Evolutionary conservation across 2,329 filamentous ascomycete genomes (phyloP).

Genomic region (Penicillium sp.): DNA sequence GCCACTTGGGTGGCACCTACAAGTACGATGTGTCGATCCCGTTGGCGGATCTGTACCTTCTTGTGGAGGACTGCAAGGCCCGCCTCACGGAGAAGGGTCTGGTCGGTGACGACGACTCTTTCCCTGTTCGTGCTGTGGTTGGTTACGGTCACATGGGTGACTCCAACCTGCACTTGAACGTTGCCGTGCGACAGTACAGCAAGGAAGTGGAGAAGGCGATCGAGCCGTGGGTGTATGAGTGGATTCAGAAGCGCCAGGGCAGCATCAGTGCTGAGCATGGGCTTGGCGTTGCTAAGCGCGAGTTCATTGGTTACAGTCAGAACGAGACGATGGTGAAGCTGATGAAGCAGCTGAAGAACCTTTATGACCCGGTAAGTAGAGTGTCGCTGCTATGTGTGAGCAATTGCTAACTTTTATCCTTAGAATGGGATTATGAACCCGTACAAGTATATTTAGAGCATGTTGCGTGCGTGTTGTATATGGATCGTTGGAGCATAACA

Average conservation of each 20-base stretch:
- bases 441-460: slow-evolving; percentile 81
- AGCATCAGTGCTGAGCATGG: slow-evolving; percentile 98
- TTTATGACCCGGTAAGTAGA: slow-evolving; percentile 84
- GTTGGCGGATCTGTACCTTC: slow-evolving; percentile 76
- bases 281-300: slow-evolving; percentile 90
- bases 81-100: slow-evolving; percentile 73
- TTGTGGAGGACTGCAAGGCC: slow-evolving; percentile 81
- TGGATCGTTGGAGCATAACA: not conserved
- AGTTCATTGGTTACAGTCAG: slow-evolving; percentile 89
- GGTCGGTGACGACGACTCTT: slow-evolving; percentile 70
- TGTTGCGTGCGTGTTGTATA: not conserved
- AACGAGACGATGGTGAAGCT: slow-evolving; percentile 81
- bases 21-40: slow-evolving; percentile 99
- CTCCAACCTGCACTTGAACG: slow-evolving; percentile 90
- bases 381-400: not conserved
- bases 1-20: slow-evolving; percentile 92
- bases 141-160: slow-evolving; percentile 99
- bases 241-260: slow-evolving; percentile 82
- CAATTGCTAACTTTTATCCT: slow-evolving; percentile 18
- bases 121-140: slow-evolving; percentile 83
- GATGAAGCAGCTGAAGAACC: slow-evolving; percentile 92
- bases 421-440: slow-evolving; percentile 99
- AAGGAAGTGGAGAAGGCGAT: slow-evolving; percentile 81
- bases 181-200: slow-evolving; percentile 79
- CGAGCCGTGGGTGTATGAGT: slow-evolving; percentile 97